Evolutionary conservation across 352 stramenopile genomes (phyloP), one percentile per base, ranked within the genome.

Genomic region (Phytophthora meadii): DNA sequence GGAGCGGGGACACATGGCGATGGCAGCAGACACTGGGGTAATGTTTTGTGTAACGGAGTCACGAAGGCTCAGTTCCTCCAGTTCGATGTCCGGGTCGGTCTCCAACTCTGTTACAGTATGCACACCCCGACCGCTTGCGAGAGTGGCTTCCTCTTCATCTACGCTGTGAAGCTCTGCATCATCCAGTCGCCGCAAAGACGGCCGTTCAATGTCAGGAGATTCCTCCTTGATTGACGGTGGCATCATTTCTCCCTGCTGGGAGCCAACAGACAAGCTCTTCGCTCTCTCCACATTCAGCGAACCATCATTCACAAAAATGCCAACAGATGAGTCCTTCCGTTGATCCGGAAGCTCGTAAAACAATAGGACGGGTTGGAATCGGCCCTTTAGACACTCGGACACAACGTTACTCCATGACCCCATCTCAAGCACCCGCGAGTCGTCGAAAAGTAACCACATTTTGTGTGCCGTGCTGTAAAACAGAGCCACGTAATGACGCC

Each of bases 391-490:
- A 65, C 83, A 93, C 74, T 94, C 76, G 1, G 60, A 61, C 32
- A 92, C 82, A n/a, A 93, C 87, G 19, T 89, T 82, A 24, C 80
- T 75, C 87, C 87, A 95, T 8, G 79, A 65, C 19, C 87, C 87
- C 34, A 95, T 82, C 49, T 93, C 83, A 3, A 89, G 69, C 22
- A 95, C 87, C 14, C 83, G 85, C 24, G 75, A 92, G 52, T 95
- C 87, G 37, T 95, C 87, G 47, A 95, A 94, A 30, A 95, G 77
- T n/a, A 94, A 58, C 87, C 87, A 95, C 68, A 89, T 89, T 46
- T 93, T 89, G 73, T 95, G 87, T 8, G 87, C 85, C 34, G 85
- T 95, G 55, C 77, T 90, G 78, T 93, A 94, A 47, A 95, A 95
- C 3, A 94, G 64, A 12, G 87, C 84, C 36, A 95, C 81, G 58